Base-by-base conservation (phyloP, 208 protist species). In the Leishmania tropica region DNA sequence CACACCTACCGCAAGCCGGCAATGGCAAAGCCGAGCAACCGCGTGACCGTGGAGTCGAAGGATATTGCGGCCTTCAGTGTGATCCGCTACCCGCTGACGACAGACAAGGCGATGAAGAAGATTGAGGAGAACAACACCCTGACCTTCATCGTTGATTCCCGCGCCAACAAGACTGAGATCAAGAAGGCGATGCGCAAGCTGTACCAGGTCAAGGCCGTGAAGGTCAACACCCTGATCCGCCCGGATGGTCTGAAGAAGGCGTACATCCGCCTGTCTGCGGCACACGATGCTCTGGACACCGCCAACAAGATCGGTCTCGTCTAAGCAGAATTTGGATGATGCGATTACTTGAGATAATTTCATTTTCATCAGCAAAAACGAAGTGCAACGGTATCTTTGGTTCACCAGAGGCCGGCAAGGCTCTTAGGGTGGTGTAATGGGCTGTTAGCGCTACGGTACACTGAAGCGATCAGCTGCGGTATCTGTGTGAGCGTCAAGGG, bases 121-220 rank as follows among this genome's bases (percentile, higher is more conserved):
- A 99, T 99, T 81, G 99, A 99, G 94, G 98, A 99, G 83, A 98
- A 99, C 93, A 99, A 99, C 98, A 99, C 99, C 51, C 90, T 99
- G 64, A 99, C 99, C 83, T 99, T 99, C 95, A 99, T 99, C 83
- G 98, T 99, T 54, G 98, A 99, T 84, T 87, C 95, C 75, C 93
- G 90, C 76, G 91, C 99, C 56, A 99, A 99, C 95, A 99, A 99
- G 96, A 90, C 86, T 42, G 93, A 99, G 92, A 99, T 99, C 93
- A 99, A 99, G 88, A 92, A 99, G 79, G 99, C 99, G 67, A 98
- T 99, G 72, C 95, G 99, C 84, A 96, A 98, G 86, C 92, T 99
- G 87, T 99, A 99, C 95, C 92, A 99, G 78, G 96, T 99, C 86
- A 97, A 99, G 89, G 93, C 94, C 71, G 91, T 94, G 53, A 99